Evolutionary conservation across 257 asterid species (phyloP), one percentile per base, ranked within the genome.

Genomic region (Misopates orontium): DNA sequence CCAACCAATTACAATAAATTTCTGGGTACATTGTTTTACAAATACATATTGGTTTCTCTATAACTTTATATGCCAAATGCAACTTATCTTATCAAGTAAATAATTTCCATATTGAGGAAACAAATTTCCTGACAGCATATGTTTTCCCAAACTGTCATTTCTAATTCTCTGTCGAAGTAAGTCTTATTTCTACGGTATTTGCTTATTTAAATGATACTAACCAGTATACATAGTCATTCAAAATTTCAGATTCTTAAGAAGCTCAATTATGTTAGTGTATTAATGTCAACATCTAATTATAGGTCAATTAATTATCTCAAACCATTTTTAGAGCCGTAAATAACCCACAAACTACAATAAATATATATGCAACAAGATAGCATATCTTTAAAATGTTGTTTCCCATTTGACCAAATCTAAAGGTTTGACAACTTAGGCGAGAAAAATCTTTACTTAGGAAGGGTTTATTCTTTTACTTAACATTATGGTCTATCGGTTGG

Each of bases 211-310:
- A 59, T 32, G 10, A 59, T 0, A 39, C 31, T 18, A 20, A 18
- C 64, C 25, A 36, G 64, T 59, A 36, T 10, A 32, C 18, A 64
- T 16, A 5, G 20, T 18, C 31, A 8, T 44, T 4, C n/a, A 31
- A n/a, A 48, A 48, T 49, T 25, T 64, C 69, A 64, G 49, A 49
- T 51, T 63, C 32, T 21, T 31, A 6, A 42, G 14, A 18, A 28
- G 36, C 4, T 28, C 36, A 2, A 2, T 28, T 28, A 7, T 28
- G 36, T 48, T n/a, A 12, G 16, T 42, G 16, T 42, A 42, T 42
- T 42, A 42, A 6, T 8, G 49, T 42, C 15, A 28, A 28, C 36
- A 3, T 42, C 3, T 15, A 28, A 18, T 28, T n/a, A 18, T 49
- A 15, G 28, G n/a, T 39, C 45, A 31, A n/a, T 15, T 16, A n/a